Base-by-base conservation (phyloP, 768 basidiomycete genomes). In the Hypsizygus marmoreus region DNA sequence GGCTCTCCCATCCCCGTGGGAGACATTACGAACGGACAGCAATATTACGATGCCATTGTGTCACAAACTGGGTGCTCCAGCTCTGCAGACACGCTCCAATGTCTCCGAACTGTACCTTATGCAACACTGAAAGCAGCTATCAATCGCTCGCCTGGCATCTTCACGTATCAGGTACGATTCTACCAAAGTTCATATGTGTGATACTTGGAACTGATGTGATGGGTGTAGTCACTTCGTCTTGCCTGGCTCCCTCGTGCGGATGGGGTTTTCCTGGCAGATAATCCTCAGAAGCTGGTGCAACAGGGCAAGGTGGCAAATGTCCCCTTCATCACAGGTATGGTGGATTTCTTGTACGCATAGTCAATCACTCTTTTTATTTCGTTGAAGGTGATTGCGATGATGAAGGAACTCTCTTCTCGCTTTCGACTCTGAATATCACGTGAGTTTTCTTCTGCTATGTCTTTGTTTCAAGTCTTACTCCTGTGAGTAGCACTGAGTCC, bases 361-460 rank as follows among this genome's bases (percentile, higher is more conserved):
- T 31, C 30, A 22, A 7, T 19, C 10, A 38, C 32, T 48, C 19
- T 25, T 31, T 41, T 16, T 16, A 19, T 36, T 14, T 25, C 10
- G n/a, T 30, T 6, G 25, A 40, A 71, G 78, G 78, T 13, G 72
- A 79, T 49, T 72, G 70, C 49, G 79, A 83, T 39, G 83, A 84
- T 43, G 83, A 85, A 56, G 83, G 81, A 5, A 80, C 81, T 0
- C 20, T 75, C 0, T 79, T 79, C 53, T 66, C 76, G 2, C 50
- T 76, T 6, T 64, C 76, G 2, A 76, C 68, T 1, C 45, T 74
- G 30, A 80, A 81, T 42, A 47, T 79, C 43, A 79, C 76, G 77
- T 76, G 50, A 43, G 73, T 56, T 28, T 10, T n/a, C 13, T 19
- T 6, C 6, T 9, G 26, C 17, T 31, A 9, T 32, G 12, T 16